Percentiles rank a stretch among this genome's conserved stretches.
Conservation (phyloP, 306 rosid genomes). For the Lathyrus oleraceus region DNA sequence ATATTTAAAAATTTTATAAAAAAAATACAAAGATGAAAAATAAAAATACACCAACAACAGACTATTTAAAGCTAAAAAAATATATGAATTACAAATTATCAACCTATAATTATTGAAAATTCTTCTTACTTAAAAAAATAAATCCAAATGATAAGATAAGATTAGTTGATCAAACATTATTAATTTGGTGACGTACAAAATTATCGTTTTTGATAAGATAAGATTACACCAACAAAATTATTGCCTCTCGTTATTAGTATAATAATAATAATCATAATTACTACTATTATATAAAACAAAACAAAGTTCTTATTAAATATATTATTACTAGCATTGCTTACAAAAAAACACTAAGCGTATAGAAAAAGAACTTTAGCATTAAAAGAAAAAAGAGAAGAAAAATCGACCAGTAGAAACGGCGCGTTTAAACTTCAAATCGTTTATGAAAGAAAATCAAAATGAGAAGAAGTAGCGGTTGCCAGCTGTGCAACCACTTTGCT, state of each 20-base stretch:
- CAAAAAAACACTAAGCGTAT: too few species aligned
- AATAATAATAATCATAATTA: too few species aligned
- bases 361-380: too few species aligned
- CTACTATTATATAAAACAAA: background rate
- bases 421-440: constrained; percentile 32
- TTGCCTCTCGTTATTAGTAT: background rate
- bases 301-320: background rate
- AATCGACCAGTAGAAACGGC: constrained; percentile 12
- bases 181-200: background rate
- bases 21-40: too few species aligned
- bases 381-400: background rate
- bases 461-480: constrained; percentile 24
- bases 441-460: background rate
- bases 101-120: background rate
- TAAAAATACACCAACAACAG: too few species aligned
- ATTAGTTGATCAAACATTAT: background rate
- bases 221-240: constrained; percentile 8
- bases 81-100: too few species aligned
- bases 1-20: too few species aligned
- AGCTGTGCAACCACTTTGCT: constrained; percentile 40
- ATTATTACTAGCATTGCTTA: too few species aligned
- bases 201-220: too few species aligned
- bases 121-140: too few species aligned
- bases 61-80: too few species aligned
- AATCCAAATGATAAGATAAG: too few species aligned